phyloP scores from a whole-genome alignment of 441 rosid species.

The Geranium incanum region DNA sequence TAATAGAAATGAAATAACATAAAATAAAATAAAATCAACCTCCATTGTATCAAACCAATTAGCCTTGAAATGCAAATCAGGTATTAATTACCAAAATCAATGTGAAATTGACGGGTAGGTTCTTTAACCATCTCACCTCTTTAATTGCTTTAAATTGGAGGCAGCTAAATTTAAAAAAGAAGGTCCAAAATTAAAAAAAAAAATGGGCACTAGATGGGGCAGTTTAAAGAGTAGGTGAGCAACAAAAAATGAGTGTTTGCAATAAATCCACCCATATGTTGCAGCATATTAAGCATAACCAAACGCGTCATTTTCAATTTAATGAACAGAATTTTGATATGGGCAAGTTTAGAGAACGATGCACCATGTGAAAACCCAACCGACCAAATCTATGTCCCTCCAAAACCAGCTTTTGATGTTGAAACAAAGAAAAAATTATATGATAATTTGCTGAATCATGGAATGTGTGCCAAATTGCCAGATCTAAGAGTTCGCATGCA shows the following conservation, averaged over 20 bases:
- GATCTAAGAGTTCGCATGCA: not conserved
- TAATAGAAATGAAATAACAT: too few species aligned
- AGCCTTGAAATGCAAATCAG: too few species aligned
- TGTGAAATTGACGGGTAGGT: too few species aligned
- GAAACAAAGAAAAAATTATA: too few species aligned
- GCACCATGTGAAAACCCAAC: not conserved
- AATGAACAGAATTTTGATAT: too few species aligned
- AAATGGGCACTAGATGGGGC: too few species aligned
- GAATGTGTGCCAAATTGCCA: not conserved
- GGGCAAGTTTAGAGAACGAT: not conserved
- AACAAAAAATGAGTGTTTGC: not conserved
- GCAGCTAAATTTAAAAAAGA: not conserved
- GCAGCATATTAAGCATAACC: not conserved
- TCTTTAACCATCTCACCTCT: not conserved
- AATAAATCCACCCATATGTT: not conserved
- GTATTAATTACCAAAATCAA: too few species aligned
- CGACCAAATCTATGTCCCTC: not conserved
- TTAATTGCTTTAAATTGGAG: not conserved
- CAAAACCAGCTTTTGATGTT: not conserved
- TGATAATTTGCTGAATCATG: not conserved
- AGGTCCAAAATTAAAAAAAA: too few species aligned
- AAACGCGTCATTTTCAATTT: not conserved
- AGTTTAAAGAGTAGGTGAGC: not conserved
- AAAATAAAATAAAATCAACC: too few species aligned
- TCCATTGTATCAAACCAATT: too few species aligned